These are phyloP conservation scores for Trichothecium roseum DNA, from an alignment of 2,329 filamentous ascomycete genomes.

Conservation along the genomic window DNA sequence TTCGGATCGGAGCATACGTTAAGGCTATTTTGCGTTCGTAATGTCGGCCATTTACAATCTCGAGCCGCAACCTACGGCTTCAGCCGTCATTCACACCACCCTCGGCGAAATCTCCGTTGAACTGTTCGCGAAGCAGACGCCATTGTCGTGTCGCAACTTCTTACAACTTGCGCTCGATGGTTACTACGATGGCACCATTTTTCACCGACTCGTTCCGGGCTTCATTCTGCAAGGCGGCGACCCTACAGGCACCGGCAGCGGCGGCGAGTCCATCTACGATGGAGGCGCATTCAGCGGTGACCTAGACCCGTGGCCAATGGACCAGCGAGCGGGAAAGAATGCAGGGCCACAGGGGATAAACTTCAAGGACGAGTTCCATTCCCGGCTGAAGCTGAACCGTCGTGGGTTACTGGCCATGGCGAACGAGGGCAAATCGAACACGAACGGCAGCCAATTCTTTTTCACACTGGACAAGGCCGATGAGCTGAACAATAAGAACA, in stretches of 20 bases:
- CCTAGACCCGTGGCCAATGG: conserved; percentile 62
- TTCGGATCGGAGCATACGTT: background rate
- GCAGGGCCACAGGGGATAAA: conserved; percentile 48
- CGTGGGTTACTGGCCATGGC: conserved; percentile 93
- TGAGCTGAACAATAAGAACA: conserved; percentile 83
- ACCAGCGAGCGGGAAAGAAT: conserved; percentile 51
- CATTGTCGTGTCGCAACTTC: conserved; percentile 88
- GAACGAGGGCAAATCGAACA: conserved; percentile 66
- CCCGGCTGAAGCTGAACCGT: conserved; percentile 83
- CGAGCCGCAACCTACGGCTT: conserved; percentile 88
- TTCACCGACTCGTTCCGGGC: conserved; percentile 83
- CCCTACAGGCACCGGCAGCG: conserved; percentile 82
- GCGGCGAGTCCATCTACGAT: conserved; percentile 87
- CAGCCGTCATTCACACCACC: conserved; percentile 83
- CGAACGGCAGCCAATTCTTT: conserved; percentile 96
- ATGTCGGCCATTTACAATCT: conserved; percentile 94
- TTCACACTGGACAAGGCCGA: conserved; percentile 78
- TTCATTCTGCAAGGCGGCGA: conserved; percentile 95
- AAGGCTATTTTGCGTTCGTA: background rate
- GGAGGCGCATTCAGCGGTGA: conserved; percentile 65
- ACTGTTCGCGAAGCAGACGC: conserved; percentile 90
- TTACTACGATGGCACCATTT: conserved; percentile 89
- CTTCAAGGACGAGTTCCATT: conserved; percentile 82
- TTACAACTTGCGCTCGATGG: conserved; percentile 89
- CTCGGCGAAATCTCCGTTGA: conserved; percentile 82